Evolutionary conservation across 164 flowering plant species (phyloP).

Genomic region (Liquidambar formosana): DNA sequence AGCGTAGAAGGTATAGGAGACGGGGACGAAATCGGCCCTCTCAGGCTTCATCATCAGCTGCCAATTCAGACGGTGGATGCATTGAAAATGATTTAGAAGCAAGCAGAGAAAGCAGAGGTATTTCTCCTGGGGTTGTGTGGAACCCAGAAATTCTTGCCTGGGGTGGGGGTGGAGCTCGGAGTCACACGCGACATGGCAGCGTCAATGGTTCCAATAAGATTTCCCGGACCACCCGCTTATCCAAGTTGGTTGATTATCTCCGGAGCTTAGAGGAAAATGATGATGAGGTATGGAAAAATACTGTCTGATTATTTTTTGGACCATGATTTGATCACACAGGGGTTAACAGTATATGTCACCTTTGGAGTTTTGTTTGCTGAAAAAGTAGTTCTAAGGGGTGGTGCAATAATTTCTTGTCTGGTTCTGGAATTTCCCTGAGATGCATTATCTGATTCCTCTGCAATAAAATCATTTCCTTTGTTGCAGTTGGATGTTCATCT

Average conservation of each 20-base stretch:
- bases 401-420: not conserved
- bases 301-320: not conserved
- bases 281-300: slow-evolving; percentile 22
- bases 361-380: not conserved
- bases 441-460: not conserved
- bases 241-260: slow-evolving; percentile 59
- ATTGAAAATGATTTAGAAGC: slow-evolving; percentile 59
- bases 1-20: slow-evolving; percentile 54
- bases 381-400: not conserved
- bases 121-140: slow-evolving; percentile 55
- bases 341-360: not conserved
- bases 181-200: slow-evolving; percentile 66
- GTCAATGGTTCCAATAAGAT: slow-evolving; percentile 42
- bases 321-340: not conserved
- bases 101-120: slow-evolving; percentile 43
- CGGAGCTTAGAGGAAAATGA: slow-evolving; percentile 47
- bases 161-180: slow-evolving; percentile 82
- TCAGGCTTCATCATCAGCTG: slow-evolving; percentile 48
- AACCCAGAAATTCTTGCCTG: slow-evolving; percentile 70
- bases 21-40: slow-evolving; percentile 36
- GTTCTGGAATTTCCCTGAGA: not conserved
- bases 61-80: slow-evolving; percentile 40
- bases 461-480: not conserved
- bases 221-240: slow-evolving; percentile 41
- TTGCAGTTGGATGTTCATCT: slow-evolving; percentile 40